Conservation (phyloP, 148 eudicot genomes). For the Chenopodium album region DNA sequence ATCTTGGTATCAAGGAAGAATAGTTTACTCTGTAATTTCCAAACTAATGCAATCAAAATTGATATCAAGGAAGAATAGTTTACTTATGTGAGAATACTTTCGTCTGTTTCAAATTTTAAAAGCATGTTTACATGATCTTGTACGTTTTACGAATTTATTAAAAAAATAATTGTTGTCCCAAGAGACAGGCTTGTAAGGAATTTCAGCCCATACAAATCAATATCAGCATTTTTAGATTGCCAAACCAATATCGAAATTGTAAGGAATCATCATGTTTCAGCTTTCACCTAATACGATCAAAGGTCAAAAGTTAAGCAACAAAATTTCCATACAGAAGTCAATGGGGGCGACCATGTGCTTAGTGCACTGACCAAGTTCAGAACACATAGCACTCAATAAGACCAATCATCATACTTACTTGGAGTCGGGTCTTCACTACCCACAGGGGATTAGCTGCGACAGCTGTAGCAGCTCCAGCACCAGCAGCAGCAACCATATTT, state of each 20-base stretch:
- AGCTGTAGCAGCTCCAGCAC: slow-evolving; percentile 92
- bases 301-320: not conserved
- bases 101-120: not conserved
- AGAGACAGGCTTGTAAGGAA: not conserved
- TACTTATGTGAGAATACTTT: too few relatives aligned
- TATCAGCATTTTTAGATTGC: not conserved
- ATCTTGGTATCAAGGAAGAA: too few relatives aligned
- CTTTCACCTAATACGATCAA: not conserved
- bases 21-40: too few relatives aligned
- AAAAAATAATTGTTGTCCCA: not conserved
- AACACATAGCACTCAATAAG: not conserved
- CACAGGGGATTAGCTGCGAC: slow-evolving; percentile 83
- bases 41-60: too few relatives aligned
- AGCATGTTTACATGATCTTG: not conserved
- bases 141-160: not conserved
- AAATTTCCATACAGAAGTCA: not conserved
- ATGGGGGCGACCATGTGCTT: not conserved
- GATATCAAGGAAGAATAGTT: too few relatives aligned
- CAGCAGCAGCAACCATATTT: slow-evolving; percentile 90
- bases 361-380: not conserved
- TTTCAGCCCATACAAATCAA: not conserved
- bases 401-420: slow-evolving; percentile 54
- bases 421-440: slow-evolving; percentile 98
- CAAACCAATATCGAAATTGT: not conserved
- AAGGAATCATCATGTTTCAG: not conserved